Evolutionary conservation across 2,329 filamentous ascomycete species (phyloP).

Genomic region (Atkinsonella texensis): DNA sequence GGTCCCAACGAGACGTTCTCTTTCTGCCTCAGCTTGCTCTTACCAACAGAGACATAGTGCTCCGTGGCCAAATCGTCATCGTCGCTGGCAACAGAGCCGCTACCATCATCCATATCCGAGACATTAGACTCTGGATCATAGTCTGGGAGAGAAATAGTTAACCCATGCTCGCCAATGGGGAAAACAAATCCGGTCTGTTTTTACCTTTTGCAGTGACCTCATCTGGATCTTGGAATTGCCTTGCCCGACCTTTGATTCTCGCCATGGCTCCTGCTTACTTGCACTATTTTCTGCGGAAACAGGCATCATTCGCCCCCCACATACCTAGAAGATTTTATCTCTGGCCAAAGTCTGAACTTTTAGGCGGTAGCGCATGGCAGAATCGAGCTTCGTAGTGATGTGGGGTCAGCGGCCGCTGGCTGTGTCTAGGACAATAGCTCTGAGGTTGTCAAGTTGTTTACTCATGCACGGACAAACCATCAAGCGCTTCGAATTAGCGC

Average conservation of each 20-base stretch:
- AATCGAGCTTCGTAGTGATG: conserved; percentile 13
- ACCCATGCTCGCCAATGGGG: neutral
- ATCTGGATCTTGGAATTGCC: conserved; percentile 50
- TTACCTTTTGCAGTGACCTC: conserved; percentile 51
- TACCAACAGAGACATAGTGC: conserved; percentile 74
- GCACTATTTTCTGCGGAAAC: conserved; percentile 5
- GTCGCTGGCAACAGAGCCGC: conserved; percentile 35
- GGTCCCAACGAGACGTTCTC: conserved; percentile 59
- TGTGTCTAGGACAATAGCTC: too few relatives aligned
- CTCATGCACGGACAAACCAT: too few relatives aligned
- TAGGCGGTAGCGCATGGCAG: conserved; percentile 38
- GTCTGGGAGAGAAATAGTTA: conserved; percentile 36
- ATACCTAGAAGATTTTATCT: conserved; percentile 19
- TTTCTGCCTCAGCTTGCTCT: conserved; percentile 71
- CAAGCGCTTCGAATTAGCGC: too few relatives aligned
- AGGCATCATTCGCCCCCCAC: conserved; percentile 13
- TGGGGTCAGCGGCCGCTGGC: neutral
- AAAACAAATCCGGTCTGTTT: neutral
- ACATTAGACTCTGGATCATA: conserved; percentile 66
- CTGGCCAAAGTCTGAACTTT: conserved; percentile 28
- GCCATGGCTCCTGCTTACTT: conserved; percentile 29
- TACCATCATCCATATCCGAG: conserved; percentile 42
- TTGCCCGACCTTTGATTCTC: conserved; percentile 39
- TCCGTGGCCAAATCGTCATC: conserved; percentile 58
- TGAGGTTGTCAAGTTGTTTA: neutral